These are phyloP conservation scores for Trichodelitschia bisporula DNA, from an alignment of 495 filamentous ascomycete species.

Conservation along the genomic window DNA sequence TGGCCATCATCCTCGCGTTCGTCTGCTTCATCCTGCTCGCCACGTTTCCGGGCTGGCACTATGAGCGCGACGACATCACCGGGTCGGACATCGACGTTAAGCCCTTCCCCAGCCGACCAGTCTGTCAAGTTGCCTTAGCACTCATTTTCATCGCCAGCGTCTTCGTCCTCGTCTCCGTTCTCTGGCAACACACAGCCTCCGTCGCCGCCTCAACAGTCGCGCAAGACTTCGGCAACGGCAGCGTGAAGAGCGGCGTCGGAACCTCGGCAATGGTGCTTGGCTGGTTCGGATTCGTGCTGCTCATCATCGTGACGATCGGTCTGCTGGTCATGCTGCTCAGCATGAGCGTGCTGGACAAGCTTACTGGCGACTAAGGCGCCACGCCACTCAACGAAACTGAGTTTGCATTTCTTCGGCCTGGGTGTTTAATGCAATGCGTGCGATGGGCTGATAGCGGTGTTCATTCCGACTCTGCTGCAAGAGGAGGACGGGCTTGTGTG, in stretches of 20 bases:
- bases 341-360: constrained; percentile 37
- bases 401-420: too few relatives aligned
- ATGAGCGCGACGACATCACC: constrained; percentile 33
- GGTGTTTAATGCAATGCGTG: too few relatives aligned
- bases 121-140: constrained; percentile 48
- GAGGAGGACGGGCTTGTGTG: too few relatives aligned
- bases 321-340: constrained; percentile 89
- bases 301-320: constrained; percentile 86
- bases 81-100: constrained; percentile 49
- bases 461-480: too few relatives aligned
- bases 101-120: constrained; percentile 51
- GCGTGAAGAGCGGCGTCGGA: constrained; percentile 68
- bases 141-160: constrained; percentile 60
- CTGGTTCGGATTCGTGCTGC: constrained; percentile 82
- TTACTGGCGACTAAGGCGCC: too few relatives aligned
- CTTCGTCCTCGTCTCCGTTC: constrained; percentile 49
- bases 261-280: constrained; percentile 86
- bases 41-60: constrained; percentile 65
- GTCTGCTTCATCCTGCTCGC: constrained; percentile 50
- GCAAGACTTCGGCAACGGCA: constrained; percentile 87
- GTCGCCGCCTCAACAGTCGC: constrained; percentile 83
- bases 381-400: too few relatives aligned
- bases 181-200: constrained; percentile 74
- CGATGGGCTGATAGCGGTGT: too few relatives aligned
- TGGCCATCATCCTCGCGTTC: constrained; percentile 61